Evolutionary conservation across 1,139 yeast genomes (phyloP).

Genomic region (Hanseniaspora uvarum): DNA sequence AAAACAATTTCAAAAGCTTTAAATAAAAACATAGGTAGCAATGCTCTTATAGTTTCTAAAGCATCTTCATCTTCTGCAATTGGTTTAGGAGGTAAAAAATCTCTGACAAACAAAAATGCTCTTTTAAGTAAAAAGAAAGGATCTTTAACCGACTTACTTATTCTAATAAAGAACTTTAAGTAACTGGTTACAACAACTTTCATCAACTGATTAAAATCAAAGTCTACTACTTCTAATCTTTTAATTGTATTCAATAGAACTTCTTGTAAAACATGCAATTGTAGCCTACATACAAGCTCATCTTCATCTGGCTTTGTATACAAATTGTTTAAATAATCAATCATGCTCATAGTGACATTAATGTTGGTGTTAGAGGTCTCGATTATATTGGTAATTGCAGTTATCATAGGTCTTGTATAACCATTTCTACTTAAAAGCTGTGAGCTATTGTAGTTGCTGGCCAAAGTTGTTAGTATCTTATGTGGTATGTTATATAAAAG

Average conservation of each 20-base stretch:
- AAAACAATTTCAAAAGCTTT: conserved; percentile 38
- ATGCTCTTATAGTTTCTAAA: conserved; percentile 32
- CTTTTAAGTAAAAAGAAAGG: conserved; percentile 47
- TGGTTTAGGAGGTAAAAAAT: conserved; percentile 45
- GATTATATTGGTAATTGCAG: conserved; percentile 1
- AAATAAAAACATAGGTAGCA: conserved; percentile 38
- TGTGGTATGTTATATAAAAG: conserved; percentile 9
- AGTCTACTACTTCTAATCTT: conserved; percentile 1
- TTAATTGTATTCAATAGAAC: background rate
- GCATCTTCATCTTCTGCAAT: conserved; percentile 43
- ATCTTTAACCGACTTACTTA: conserved; percentile 31
- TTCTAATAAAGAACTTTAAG: conserved; percentile 40
- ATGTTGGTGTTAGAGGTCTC: conserved; percentile 5
- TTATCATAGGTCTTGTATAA: background rate
- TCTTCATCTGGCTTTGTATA: background rate
- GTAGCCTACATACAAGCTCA: background rate
- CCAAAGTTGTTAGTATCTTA: background rate
- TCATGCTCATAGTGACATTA: conserved; percentile 7
- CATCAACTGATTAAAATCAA: conserved; percentile 47
- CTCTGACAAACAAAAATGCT: conserved; percentile 54
- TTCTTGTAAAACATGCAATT: conserved; percentile 8
- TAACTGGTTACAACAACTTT: conserved; percentile 53
- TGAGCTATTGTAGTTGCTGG: background rate
- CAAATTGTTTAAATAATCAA: conserved; percentile 8
- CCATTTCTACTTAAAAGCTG: background rate